phyloP scores from a whole-genome alignment of 139 green algal genomes.

The Coccomyxa sp. region DNA sequence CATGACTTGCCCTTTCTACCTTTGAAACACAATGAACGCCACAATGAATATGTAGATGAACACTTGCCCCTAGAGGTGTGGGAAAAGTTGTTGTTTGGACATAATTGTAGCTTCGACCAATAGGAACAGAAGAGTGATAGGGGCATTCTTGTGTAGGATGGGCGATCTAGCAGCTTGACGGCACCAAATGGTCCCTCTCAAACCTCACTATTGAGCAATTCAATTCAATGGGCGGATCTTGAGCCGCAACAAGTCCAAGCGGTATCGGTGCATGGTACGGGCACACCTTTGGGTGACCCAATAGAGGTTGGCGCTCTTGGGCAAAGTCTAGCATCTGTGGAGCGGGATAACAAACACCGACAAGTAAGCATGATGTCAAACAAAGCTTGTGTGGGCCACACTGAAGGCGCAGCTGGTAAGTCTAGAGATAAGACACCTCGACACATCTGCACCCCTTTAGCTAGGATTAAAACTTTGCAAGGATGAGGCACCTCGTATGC shows the following conservation, averaged over 20 bases:
- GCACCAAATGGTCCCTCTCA: constrained; percentile 87
- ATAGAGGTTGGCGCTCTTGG: constrained; percentile 41
- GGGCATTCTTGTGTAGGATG: no score
- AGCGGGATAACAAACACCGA: not conserved
- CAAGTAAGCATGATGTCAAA: constrained; percentile 45
- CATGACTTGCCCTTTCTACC: no score
- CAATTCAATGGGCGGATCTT: constrained; percentile 28
- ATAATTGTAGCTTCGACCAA: no score
- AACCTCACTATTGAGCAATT: constrained; percentile 40
- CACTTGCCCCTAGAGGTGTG: no score
- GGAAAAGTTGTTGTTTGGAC: no score
- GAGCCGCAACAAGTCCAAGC: not conserved
- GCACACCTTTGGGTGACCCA: constrained; percentile 44
- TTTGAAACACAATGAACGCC: no score
- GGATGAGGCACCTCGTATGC: no score
- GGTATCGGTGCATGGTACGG: constrained; percentile 37
- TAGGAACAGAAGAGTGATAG: no score
- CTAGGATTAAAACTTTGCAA: no score
- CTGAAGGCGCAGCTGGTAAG: constrained; percentile 64
- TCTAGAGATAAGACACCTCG: no score
- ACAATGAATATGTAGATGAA: no score
- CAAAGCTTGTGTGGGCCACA: constrained; percentile 70
- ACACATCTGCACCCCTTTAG: no score
- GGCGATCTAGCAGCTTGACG: constrained; percentile 76
- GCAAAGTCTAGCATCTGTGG: not conserved